Percentiles rank a stretch among this genome's conserved stretches.
Conservation (phyloP, 2,329 filamentous ascomycete species). For the Colletotrichum camelliae region DNA sequence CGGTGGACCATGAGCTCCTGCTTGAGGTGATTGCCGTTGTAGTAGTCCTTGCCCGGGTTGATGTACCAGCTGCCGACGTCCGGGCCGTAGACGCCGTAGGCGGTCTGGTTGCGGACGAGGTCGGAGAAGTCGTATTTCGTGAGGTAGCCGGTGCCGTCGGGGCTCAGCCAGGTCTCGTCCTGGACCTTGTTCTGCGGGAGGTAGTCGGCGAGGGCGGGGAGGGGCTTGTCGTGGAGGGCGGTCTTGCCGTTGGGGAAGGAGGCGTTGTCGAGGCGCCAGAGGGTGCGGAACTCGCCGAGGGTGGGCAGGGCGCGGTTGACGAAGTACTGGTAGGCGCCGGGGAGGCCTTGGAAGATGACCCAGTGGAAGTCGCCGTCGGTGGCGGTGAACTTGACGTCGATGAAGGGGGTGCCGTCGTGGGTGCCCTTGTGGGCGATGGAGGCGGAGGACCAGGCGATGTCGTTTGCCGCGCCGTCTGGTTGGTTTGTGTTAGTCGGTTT, state of each 20-base stretch:
- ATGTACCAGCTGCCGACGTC: slow-evolving; percentile 58
- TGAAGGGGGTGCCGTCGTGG: slow-evolving; percentile 42
- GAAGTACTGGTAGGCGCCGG: slow-evolving; percentile 62
- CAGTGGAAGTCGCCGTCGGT: slow-evolving; percentile 56
- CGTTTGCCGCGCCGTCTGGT: slow-evolving; percentile 49
- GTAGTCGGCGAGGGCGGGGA: slow-evolving; percentile 50
- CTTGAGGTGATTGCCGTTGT: slow-evolving; percentile 57
- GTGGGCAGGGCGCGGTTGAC: slow-evolving; percentile 53
- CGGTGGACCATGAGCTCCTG: slow-evolving; percentile 59
- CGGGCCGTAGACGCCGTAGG: slow-evolving; percentile 55
- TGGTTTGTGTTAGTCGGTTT: not conserved
- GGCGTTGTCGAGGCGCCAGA: slow-evolving; percentile 54
- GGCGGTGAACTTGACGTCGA: slow-evolving; percentile 53
- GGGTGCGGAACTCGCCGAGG: slow-evolving; percentile 54
- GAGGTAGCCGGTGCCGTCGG: slow-evolving; percentile 40
- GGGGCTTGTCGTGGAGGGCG: slow-evolving; percentile 46
- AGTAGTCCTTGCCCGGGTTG: slow-evolving; percentile 55
- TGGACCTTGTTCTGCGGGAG: slow-evolving; percentile 51
- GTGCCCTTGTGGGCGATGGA: slow-evolving; percentile 38
- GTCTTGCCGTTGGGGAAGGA: slow-evolving; percentile 53
- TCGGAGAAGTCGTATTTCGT: slow-evolving; percentile 53
- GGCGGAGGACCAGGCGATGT: slow-evolving; percentile 53
- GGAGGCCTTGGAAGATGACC: slow-evolving; percentile 52
- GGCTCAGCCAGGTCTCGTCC: slow-evolving; percentile 57
- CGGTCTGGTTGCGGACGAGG: slow-evolving; percentile 41